Percentiles rank a stretch among this genome's conserved stretches.
These are phyloP conservation scores for Bretziella fagacearum DNA, from an alignment of 2,329 filamentous ascomycete genomes.

Conservation along the genomic window DNA sequence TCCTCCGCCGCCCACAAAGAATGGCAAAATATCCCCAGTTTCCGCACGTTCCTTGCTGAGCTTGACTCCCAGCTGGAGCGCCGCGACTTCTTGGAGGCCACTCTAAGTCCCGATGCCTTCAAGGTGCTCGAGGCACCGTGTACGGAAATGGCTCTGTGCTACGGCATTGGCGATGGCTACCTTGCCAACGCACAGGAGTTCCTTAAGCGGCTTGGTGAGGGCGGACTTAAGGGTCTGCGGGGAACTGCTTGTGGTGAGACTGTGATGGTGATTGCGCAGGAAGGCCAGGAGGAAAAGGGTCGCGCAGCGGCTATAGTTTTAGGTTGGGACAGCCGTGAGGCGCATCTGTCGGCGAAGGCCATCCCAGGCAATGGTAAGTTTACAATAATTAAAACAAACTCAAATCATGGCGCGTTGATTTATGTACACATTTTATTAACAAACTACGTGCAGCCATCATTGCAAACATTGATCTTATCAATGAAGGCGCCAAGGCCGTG, in stretches of 20 bases:
- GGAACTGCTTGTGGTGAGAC: slow-evolving; percentile 23
- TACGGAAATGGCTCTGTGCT: slow-evolving; percentile 25
- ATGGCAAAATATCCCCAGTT: slow-evolving; percentile 27
- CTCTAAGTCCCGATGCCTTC: slow-evolving; percentile 11
- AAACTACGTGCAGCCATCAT: slow-evolving; percentile 20
- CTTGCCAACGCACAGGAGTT: slow-evolving; percentile 17
- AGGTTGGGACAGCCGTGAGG: slow-evolving; percentile 26
- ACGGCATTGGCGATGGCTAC: slow-evolving; percentile 20
- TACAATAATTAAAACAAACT: background rate
- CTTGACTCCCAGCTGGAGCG: slow-evolving; percentile 17
- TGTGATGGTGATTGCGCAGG: slow-evolving; percentile 18
- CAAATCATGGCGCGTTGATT: background rate
- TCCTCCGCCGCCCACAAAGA: slow-evolving; percentile 22
- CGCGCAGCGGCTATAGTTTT: slow-evolving; percentile 22
- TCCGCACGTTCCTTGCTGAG: slow-evolving; percentile 23
- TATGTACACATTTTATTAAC: background rate
- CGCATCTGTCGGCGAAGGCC: slow-evolving; percentile 21
- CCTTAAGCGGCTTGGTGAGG: slow-evolving; percentile 19
- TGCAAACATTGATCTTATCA: slow-evolving; percentile 22
- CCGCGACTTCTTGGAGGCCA: slow-evolving; percentile 5
- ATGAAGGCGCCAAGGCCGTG: slow-evolving; percentile 19
- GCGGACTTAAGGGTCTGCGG: slow-evolving; percentile 20
- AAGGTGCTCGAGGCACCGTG: slow-evolving; percentile 22
- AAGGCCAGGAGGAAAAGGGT: slow-evolving; percentile 19
- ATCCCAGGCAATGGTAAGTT: slow-evolving; percentile 17